These are phyloP conservation scores for Trametes hirsuta DNA, from an alignment of 1,284 basidiomycete species.

Conservation along the genomic window DNA sequence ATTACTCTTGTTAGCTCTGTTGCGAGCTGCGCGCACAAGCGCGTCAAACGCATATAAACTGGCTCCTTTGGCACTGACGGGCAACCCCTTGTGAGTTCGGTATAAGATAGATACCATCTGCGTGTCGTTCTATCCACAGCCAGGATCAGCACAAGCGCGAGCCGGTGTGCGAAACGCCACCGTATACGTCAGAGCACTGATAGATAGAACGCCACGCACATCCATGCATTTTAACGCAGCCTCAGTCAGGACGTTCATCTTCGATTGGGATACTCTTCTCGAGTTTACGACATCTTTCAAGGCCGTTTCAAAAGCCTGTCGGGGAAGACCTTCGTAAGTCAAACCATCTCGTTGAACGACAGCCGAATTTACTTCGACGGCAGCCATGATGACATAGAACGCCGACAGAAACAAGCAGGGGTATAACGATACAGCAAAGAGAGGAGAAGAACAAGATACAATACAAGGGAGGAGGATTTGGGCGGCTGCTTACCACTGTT, in stretches of 20 bases:
- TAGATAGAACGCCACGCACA: constrained; percentile 45
- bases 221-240: constrained; percentile 74
- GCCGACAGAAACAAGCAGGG: background rate
- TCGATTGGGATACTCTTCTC: constrained; percentile 83
- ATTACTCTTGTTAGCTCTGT: constrained; percentile 66
- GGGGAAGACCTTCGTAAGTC: background rate
- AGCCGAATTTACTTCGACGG: constrained; percentile 19
- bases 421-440: constrained; percentile 1
- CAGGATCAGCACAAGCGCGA: constrained; percentile 2
- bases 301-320: constrained; percentile 76
- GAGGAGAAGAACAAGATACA: background rate
- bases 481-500: constrained; percentile 14
- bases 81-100: constrained; percentile 80
- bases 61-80: constrained; percentile 69
- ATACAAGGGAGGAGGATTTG: background rate
- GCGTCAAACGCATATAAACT: constrained; percentile 93
- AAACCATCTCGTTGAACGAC: background rate
- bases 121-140: constrained; percentile 67
- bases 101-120: constrained; percentile 85
- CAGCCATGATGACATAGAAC: constrained; percentile 22
- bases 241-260: constrained; percentile 76
- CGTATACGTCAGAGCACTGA: background rate
- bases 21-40: constrained; percentile 80
- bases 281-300: constrained; percentile 80
- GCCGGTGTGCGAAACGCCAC: background rate